Conservation (phyloP, 1,284 basidiomycete genomes). For the Cryptococcus sp. region DNA sequence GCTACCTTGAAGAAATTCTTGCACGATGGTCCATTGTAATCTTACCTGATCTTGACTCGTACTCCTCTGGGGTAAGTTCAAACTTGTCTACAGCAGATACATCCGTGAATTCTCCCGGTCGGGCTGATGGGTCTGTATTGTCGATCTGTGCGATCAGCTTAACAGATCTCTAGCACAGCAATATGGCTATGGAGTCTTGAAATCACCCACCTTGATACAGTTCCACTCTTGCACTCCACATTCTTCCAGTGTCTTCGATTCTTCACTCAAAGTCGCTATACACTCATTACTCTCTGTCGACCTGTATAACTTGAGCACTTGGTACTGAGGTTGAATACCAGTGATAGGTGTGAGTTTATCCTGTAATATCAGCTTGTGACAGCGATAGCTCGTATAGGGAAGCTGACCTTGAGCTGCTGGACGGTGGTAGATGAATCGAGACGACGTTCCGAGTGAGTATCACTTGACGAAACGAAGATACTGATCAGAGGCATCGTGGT, state of each 20-base stretch:
- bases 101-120: slow-evolving; percentile 63
- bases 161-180: neutral
- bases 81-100: slow-evolving; percentile 86
- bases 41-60: slow-evolving; percentile 70
- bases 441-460: slow-evolving; percentile 79
- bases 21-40: neutral
- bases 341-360: slow-evolving; percentile 82
- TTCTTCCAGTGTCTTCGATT: slow-evolving; percentile 62
- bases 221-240: slow-evolving; percentile 59
- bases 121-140: slow-evolving; percentile 66
- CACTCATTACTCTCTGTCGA: slow-evolving; percentile 53
- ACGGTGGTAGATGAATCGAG: slow-evolving; percentile 70
- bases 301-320: slow-evolving; percentile 62
- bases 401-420: slow-evolving; percentile 72
- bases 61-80: slow-evolving; percentile 77
- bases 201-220: slow-evolving; percentile 60
- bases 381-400: too few species aligned
- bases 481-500: slow-evolving; percentile 50
- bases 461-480: slow-evolving; percentile 74
- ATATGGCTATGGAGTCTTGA: neutral
- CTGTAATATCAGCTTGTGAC: slow-evolving; percentile 47
- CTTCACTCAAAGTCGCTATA: slow-evolving; percentile 60
- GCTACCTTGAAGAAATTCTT: neutral
- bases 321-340: slow-evolving; percentile 73
- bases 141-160: slow-evolving; percentile 55